Base-by-base conservation (phyloP, 2,329 filamentous ascomycete genomes). In the Magnaporthales sp. region DNA sequence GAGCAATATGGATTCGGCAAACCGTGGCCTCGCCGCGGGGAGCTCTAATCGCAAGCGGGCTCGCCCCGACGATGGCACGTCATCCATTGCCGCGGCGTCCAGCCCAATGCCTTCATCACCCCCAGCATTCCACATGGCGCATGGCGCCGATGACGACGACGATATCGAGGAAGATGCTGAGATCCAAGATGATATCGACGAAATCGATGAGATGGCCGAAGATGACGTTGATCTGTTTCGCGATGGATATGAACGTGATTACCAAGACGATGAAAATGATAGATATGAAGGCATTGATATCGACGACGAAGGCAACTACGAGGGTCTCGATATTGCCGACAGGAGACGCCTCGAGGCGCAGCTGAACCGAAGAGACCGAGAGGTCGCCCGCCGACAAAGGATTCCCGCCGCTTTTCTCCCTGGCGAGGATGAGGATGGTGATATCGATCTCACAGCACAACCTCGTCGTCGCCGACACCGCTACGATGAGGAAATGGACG, bases 401-500 rank as follows among this genome's bases (percentile, higher is more conserved):
- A 87, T 91, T 73, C 91, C 91, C 2, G 85, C 85, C 30, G 91
- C 90, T 7, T 94, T 92, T 73, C 80, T 94, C 54, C 87, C 87
- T 7, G 90, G 91, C 32, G 94, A 97, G 32, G 92, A 94, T 68
- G 92, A 95, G 3, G 66, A 67, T 63, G 90, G 87, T 64, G 87
- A 95, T 67, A 83, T 93, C 69, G 93, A 98, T 74, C 83, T 98
- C 26, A 92, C 92, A 26, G 88, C 89, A 29, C 93, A 96, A 76
- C 92, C 91, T 26, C 89, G 93, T 66, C 88, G 94, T 70, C 89
- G 92, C 65, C 88, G 95, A 71, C 91, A 95, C 77, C 87, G 91
- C 72, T 99, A 98, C 74, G 95, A 99, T 70, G 96, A 99, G 78
- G 93, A 97, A 56, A 89, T 90, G 13, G 93, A 97, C 70, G 93